phyloP scores from a whole-genome alignment of 129 eudicot genomes.

The Chrysanthemum lavandulifolium region DNA sequence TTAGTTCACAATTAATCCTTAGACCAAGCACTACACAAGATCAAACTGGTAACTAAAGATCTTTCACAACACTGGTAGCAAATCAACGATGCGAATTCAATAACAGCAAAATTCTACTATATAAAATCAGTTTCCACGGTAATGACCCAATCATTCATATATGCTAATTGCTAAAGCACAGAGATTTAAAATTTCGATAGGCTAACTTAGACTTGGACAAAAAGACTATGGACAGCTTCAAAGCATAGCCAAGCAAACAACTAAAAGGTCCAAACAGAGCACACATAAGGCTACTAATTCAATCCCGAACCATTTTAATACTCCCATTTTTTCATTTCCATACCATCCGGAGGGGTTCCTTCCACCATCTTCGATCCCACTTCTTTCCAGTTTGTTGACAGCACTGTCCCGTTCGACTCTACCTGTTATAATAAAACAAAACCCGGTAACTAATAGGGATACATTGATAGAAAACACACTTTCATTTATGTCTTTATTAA shows the following conservation, averaged over 20 bases:
- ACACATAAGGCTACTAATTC: constrained; percentile 1
- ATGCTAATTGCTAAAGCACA: neutral
- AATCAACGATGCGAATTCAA: no score
- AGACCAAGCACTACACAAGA: no score
- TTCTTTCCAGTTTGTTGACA: constrained; percentile 97
- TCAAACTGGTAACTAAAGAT: no score
- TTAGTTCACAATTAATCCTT: no score
- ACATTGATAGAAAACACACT: neutral
- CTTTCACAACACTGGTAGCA: no score
- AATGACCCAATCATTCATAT: constrained; percentile 13
- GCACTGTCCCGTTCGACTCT: constrained; percentile 91
- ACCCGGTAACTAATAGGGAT: neutral
- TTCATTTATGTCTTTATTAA: neutral
- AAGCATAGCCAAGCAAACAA: constrained; percentile 26
- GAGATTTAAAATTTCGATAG: neutral
- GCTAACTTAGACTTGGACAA: neutral
- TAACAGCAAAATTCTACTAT: neutral
- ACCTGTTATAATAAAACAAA: constrained; percentile 39
- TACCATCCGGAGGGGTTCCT: constrained; percentile 91
- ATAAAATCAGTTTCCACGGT: neutral
- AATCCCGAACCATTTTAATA: constrained; percentile 19
- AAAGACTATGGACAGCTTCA: constrained; percentile 36
- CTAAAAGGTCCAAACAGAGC: neutral
- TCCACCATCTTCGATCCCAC: constrained; percentile 85
- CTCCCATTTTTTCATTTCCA: constrained; percentile 96